Conservation (phyloP, 225 moss, liverwort and hornwort species). For the Polytrichum commune region DNA sequence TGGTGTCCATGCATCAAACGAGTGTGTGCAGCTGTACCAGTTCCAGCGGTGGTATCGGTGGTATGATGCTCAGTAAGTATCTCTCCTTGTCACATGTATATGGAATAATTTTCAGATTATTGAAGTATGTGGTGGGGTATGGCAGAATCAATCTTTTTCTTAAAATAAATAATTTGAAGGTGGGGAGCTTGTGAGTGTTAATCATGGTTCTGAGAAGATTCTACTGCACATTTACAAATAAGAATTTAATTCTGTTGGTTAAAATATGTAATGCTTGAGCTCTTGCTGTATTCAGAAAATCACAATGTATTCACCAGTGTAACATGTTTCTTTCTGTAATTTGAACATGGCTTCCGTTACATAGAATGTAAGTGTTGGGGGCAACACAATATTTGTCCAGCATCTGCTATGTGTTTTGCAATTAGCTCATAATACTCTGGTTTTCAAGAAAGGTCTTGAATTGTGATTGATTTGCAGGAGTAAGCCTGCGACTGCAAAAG, state of each 20-base stretch:
- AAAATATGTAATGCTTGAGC: slow-evolving; percentile 5
- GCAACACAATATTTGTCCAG: not conserved
- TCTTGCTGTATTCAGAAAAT: not conserved
- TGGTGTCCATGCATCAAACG: slow-evolving; percentile 78
- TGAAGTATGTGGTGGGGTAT: not conserved
- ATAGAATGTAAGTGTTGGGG: not conserved
- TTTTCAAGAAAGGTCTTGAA: slow-evolving; percentile 35
- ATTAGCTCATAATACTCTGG: slow-evolving; percentile 28
- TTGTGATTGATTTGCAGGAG: slow-evolving; percentile 1
- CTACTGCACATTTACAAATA: not conserved
- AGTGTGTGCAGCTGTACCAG: slow-evolving; percentile 84
- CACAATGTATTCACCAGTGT: not conserved
- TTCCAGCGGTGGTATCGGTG: slow-evolving; percentile 95
- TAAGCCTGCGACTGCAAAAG: slow-evolving; percentile 7
- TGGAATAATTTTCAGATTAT: not conserved
- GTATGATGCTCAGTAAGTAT: slow-evolving; percentile 72
- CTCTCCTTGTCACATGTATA: slow-evolving; percentile 14
- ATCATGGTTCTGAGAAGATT: not conserved
- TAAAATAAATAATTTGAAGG: slow-evolving; percentile 8
- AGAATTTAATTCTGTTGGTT: slow-evolving; percentile 8
- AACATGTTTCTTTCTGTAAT: not conserved
- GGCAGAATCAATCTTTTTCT: not conserved
- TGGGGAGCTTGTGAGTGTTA: slow-evolving; percentile 13
- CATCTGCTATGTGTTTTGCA: not conserved
- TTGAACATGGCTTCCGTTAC: not conserved